A percentile compares a stretch with the other conserved stretches of the same genome.
phyloP scores from a whole-genome alignment of 2,329 filamentous ascomycete genomes.

The Scopulariopsis brevicaulis region DNA sequence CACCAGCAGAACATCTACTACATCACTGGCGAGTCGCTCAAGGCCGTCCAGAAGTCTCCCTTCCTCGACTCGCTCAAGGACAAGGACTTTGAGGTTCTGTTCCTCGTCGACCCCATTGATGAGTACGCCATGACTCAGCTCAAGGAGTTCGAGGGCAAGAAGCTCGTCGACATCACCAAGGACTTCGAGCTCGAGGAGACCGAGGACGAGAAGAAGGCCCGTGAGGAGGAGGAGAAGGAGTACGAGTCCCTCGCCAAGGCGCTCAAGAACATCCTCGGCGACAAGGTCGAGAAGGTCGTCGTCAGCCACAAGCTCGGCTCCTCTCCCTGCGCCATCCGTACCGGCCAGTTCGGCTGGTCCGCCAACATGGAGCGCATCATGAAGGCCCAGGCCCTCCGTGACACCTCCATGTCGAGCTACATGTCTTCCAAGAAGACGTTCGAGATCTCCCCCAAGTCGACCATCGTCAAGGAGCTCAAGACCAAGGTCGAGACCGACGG shows the following conservation, averaged over 20 bases:
- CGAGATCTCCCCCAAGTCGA: constrained; percentile 97
- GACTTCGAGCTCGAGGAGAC: constrained; percentile 99
- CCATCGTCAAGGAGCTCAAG: constrained; percentile 98
- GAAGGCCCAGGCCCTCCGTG: constrained; percentile 99
- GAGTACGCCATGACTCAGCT: constrained; percentile 99
- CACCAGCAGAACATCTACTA: constrained; percentile 99
- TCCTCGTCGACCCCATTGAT: constrained; percentile 98
- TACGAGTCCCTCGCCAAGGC: constrained; percentile 89
- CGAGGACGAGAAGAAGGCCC: constrained; percentile 95
- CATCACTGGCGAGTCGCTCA: constrained; percentile 99
- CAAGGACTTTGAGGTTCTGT: constrained; percentile 99
- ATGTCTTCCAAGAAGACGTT: constrained; percentile 99
- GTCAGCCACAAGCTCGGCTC: constrained; percentile 95
- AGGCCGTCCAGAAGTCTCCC: constrained; percentile 94
- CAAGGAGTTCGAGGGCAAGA: constrained; percentile 99
- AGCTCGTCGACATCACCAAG: constrained; percentile 99
- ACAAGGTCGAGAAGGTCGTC: constrained; percentile 99
- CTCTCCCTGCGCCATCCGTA: constrained; percentile 96
- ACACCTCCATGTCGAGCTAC: constrained; percentile 99
- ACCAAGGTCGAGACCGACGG: constrained; percentile 97
- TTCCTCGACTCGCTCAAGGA: constrained; percentile 98
- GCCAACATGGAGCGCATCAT: constrained; percentile 99
- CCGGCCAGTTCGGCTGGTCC: constrained; percentile 98
- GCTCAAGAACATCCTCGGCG: constrained; percentile 97
- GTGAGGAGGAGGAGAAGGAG: constrained; percentile 97